These are phyloP conservation scores for Scedosporium boydii DNA, from an alignment of 2,329 filamentous ascomycete species.

Conservation along the genomic window DNA sequence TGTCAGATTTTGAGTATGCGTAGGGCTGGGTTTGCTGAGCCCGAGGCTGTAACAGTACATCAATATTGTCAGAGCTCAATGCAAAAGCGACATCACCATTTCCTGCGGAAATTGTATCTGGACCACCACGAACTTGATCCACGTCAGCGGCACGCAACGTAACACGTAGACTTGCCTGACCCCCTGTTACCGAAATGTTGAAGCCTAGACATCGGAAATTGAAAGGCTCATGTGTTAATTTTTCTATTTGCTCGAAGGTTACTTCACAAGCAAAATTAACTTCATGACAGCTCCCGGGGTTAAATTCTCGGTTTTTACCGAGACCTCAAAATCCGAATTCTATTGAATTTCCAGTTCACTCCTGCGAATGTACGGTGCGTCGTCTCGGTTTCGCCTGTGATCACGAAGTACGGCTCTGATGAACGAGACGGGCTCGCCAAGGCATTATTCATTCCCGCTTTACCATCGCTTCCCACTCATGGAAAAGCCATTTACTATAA, in stretches of 20 bases:
- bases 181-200: background rate
- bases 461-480: background rate
- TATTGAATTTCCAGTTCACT: background rate
- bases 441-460: background rate
- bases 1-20: background rate
- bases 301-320: background rate
- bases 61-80: background rate
- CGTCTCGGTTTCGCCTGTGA: background rate
- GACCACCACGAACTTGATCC: background rate
- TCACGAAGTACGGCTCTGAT: background rate
- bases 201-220: background rate
- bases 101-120: too few relatives aligned
- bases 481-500: background rate
- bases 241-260: too few relatives aligned
- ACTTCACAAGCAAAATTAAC: too few relatives aligned
- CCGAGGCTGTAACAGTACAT: background rate
- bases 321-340: background rate
- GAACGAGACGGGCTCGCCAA: background rate
- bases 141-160: conserved; percentile 6
- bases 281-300: background rate
- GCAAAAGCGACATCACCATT: background rate
- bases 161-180: background rate
- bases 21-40: background rate
- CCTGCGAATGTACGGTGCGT: background rate
- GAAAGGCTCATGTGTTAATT: background rate